Conservation (phyloP, 371 early-diverging fungal species). For the Mortierella sp. region DNA sequence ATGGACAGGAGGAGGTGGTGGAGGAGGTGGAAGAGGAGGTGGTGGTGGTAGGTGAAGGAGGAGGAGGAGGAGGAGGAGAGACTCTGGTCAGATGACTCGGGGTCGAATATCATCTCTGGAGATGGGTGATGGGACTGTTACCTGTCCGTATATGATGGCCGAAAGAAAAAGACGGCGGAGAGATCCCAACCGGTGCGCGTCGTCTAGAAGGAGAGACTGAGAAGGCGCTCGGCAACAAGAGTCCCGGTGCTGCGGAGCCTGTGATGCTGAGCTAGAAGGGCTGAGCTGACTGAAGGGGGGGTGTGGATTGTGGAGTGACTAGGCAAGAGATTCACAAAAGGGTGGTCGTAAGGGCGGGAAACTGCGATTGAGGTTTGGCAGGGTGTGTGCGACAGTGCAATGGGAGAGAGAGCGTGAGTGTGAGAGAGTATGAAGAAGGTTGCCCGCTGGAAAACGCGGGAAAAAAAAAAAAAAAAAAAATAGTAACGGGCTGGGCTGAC, state of each 20-base stretch:
- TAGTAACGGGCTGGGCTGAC: neutral
- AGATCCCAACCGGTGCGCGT: too few species aligned
- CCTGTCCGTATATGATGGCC: neutral
- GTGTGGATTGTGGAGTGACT: too few species aligned
- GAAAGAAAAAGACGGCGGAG: too few species aligned
- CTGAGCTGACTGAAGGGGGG: conserved; percentile 4
- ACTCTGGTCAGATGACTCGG: neutral
- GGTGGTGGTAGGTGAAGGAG: neutral
- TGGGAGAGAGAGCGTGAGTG: neutral
- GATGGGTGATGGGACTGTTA: neutral
- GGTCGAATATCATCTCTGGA: neutral
- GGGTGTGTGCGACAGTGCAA: neutral
- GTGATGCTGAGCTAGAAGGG: too few species aligned
- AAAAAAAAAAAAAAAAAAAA: neutral
- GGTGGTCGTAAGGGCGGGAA: too few species aligned
- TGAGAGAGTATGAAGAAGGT: neutral
- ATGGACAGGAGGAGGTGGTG: conserved; percentile 1
- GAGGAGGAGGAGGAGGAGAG: neutral
- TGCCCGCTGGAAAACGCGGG: neutral
- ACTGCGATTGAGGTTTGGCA: too few species aligned
- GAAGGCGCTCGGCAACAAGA: too few species aligned
- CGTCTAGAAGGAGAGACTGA: too few species aligned
- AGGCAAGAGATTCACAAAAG: too few species aligned
- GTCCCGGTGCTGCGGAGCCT: too few species aligned
- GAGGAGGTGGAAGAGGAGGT: neutral